These are phyloP conservation scores for Leccinum variicolor DNA, from an alignment of 768 basidiomycete genomes.

Conservation along the genomic window DNA sequence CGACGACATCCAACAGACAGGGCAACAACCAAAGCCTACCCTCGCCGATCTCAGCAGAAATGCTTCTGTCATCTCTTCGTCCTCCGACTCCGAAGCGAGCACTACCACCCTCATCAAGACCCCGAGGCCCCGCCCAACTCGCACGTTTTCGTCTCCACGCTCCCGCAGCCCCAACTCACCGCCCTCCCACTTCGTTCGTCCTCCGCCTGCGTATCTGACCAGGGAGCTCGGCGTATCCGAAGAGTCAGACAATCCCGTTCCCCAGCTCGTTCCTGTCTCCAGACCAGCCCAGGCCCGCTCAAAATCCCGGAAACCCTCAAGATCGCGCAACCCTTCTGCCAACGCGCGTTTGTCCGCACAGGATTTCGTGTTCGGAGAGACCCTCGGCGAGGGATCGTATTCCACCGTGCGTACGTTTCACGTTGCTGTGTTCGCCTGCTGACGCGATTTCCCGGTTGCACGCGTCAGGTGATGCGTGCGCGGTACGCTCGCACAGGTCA, in stretches of 20 bases:
- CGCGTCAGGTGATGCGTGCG: constrained; percentile 54
- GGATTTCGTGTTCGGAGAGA: constrained; percentile 71
- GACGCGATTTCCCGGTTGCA: constrained; percentile 1
- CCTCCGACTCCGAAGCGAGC: constrained; percentile 52
- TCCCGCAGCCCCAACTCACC: constrained; percentile 50
- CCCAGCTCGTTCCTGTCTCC: constrained; percentile 4
- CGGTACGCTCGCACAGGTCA: constrained; percentile 53
- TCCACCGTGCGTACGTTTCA: constrained; percentile 59
- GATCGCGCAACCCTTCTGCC: constrained; percentile 45
- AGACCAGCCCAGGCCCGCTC: constrained; percentile 31
- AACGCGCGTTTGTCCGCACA: constrained; percentile 45
- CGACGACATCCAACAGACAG: not conserved
- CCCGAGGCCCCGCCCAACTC: constrained; percentile 51
- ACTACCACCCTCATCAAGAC: constrained; percentile 38
- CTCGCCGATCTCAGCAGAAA: constrained; percentile 72
- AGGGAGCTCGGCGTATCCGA: constrained; percentile 48
- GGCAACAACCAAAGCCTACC: constrained; percentile 6
- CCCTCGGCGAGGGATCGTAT: constrained; percentile 81
- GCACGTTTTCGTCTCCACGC: constrained; percentile 64
- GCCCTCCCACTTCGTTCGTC: constrained; percentile 30
- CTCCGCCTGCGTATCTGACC: constrained; percentile 56
- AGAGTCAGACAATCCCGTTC: constrained; percentile 17
- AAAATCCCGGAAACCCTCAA: constrained; percentile 37
- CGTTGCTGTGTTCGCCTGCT: constrained; percentile 7
- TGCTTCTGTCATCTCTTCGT: constrained; percentile 71